These are phyloP conservation scores for Nitzschia putrida DNA, from an alignment of 108 stramenopile genomes.

Conservation along the genomic window DNA sequence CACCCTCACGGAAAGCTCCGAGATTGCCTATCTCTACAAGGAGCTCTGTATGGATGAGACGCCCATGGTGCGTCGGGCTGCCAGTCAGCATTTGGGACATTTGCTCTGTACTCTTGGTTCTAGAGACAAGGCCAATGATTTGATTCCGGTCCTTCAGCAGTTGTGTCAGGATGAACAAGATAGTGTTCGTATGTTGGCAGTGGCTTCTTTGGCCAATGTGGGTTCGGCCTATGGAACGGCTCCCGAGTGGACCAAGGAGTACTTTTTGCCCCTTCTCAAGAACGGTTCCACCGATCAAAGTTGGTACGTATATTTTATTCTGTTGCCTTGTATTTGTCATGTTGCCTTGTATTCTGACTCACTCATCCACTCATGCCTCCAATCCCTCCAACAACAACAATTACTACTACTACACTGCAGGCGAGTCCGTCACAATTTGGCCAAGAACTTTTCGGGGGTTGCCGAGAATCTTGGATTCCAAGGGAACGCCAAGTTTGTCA, in stretches of 20 bases:
- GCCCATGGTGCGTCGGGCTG: conserved; percentile 94
- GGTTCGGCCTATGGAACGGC: conserved; percentile 67
- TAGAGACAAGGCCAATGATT: conserved; percentile 37
- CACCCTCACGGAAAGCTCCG: conserved; percentile 32
- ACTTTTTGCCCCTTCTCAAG: conserved; percentile 77
- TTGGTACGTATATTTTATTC: conserved; percentile 62
- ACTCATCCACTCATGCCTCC: not conserved
- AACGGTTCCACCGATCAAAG: conserved; percentile 78
- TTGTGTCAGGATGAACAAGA: conserved; percentile 96
- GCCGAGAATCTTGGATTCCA: conserved; percentile 69
- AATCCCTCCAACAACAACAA: not conserved
- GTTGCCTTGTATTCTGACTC: not conserved
- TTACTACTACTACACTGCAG: conserved; percentile 25
- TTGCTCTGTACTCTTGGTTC: conserved; percentile 51
- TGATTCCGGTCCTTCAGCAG: conserved; percentile 73
- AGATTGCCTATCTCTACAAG: conserved; percentile 69
- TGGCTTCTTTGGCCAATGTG: conserved; percentile 66
- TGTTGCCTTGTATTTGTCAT: not conserved
- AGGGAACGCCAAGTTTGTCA: conserved; percentile 27
- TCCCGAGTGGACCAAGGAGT: conserved; percentile 61
- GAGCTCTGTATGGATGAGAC: conserved; percentile 90
- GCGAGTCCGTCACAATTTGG: conserved; percentile 91
- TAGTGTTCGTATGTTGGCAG: conserved; percentile 91
- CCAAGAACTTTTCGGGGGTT: conserved; percentile 79
- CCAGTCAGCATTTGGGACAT: conserved; percentile 74